Evolutionary conservation across 495 filamentous ascomycete genomes (phyloP).

Genomic region (Penicillium alfredii): DNA sequence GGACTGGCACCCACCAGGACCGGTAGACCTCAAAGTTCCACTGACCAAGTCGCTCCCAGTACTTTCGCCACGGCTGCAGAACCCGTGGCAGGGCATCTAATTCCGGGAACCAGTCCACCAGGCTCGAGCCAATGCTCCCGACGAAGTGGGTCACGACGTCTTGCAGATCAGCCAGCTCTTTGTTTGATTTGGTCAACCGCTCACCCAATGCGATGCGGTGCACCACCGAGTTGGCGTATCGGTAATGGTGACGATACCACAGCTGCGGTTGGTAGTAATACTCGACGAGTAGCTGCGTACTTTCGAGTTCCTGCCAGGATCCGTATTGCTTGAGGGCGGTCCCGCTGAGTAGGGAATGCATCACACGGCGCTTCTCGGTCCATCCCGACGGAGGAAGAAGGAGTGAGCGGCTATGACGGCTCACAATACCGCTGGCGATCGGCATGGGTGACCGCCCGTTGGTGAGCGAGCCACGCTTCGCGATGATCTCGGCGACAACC

Average conservation of each 20-base stretch:
- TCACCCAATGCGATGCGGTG: conserved; percentile 31
- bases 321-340: conserved; percentile 28
- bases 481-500: conserved; percentile 29
- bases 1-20: conserved; percentile 31
- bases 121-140: conserved; percentile 20
- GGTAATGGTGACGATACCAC: conserved; percentile 37
- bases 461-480: conserved; percentile 26
- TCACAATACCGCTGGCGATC: conserved; percentile 31
- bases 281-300: conserved; percentile 28
- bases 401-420: conserved; percentile 22
- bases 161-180: conserved; percentile 26
- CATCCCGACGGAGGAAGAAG: conserved; percentile 22
- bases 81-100: conserved; percentile 25
- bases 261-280: conserved; percentile 29
- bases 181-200: conserved; percentile 10
- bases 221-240: conserved; percentile 39
- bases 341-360: conserved; percentile 38
- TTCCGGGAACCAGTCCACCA: conserved; percentile 37
- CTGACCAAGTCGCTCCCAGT: conserved; percentile 26
- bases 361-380: conserved; percentile 32
- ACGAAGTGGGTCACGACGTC: conserved; percentile 22
- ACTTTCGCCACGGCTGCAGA: conserved; percentile 36
- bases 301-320: conserved; percentile 36
- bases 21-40: conserved; percentile 28
- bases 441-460: conserved; percentile 30